Conservation (phyloP, 768 basidiomycete species). For the Amanita polypyramis region DNA sequence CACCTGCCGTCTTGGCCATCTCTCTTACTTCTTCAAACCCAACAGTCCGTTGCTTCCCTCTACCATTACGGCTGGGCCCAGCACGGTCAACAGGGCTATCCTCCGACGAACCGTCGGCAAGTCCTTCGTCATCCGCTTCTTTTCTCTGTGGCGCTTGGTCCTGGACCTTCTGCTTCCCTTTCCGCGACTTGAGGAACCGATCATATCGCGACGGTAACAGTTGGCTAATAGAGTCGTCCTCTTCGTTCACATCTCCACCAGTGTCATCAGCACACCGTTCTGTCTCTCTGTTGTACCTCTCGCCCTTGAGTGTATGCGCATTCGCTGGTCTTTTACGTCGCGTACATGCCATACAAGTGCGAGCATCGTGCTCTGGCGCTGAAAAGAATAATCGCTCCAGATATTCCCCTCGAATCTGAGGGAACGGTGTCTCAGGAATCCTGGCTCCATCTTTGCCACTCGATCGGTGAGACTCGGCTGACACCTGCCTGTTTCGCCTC, state of each 20-base stretch:
- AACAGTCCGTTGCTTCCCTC: slow-evolving; percentile 24
- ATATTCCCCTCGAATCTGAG: slow-evolving; percentile 68
- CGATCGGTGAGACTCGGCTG: not conserved
- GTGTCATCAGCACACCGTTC: not conserved
- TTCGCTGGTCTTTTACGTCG: slow-evolving; percentile 23
- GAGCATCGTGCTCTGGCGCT: slow-evolving; percentile 63
- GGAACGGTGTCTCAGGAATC: slow-evolving; percentile 50
- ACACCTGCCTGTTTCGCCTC: not conserved
- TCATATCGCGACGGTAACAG: slow-evolving; percentile 17
- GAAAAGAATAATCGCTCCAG: slow-evolving; percentile 78
- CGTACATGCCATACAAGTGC: slow-evolving; percentile 60
- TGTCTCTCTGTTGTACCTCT: slow-evolving; percentile 5
- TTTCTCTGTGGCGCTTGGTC: not conserved
- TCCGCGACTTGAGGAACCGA: not conserved
- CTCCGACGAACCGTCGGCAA: slow-evolving; percentile 25
- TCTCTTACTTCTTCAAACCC: slow-evolving; percentile 18
- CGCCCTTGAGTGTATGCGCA: slow-evolving; percentile 10
- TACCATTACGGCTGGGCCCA: slow-evolving; percentile 9
- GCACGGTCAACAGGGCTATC: slow-evolving; percentile 23
- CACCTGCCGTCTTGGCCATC: slow-evolving; percentile 16
- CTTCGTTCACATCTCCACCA: slow-evolving; percentile 8
- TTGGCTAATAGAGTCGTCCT: slow-evolving; percentile 6
- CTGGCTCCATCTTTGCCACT: not conserved
- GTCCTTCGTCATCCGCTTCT: slow-evolving; percentile 36
- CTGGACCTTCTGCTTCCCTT: slow-evolving; percentile 7